Evolutionary conservation across 2,329 filamentous ascomycete species (phyloP), one percentile per base, ranked within the genome.

Genomic region (Claviceps paspali): DNA sequence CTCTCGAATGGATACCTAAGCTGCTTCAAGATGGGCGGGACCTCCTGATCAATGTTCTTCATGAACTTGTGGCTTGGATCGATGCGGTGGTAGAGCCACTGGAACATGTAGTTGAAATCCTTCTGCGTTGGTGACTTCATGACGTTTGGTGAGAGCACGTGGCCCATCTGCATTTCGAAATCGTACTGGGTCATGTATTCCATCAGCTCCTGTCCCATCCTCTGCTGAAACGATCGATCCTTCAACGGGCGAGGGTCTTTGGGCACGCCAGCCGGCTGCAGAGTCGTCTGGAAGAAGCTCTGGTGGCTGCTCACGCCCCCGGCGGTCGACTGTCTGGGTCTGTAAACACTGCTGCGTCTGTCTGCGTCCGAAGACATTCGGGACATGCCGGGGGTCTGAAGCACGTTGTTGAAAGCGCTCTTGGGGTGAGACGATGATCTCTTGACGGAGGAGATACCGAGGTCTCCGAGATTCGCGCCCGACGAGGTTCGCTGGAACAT

Each of bases 161-260:
- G 83, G 61, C 93, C 95, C 79, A 92, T 94, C 49, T 96, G 87
- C 70, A 95, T 77, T 59, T 98, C 91, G 51, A 96, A 98, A 53
- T 95, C 94, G 57, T 95, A 80, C 40, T 87, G 79, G 1, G 84
- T 79, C 53, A 98, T 70, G 54, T 93, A 98, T 47, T 98, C 91
- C 46, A 93, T 64, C 38, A 98, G 62, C 51, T 98, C 87, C 48
- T 91, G 82, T 6, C 81, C 84, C 57, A 98, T 87, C 39, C 79
- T 76, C 22, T 76, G 70, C 53, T 92, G 83, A 48, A 82, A 93
- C 17, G 72, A 70, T 27, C 82, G 70, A 52, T 96, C 85, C 52
- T 79, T 82, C 37, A 96, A 64, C 11, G 87, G 82, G 39, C 92
- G 75, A 1, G 91, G 88, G 52, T 98, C 92, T 43, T 77, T 73